These are phyloP conservation scores for Ustilago loliicola DNA, from an alignment of 1,284 basidiomycete species.

Conservation along the genomic window DNA sequence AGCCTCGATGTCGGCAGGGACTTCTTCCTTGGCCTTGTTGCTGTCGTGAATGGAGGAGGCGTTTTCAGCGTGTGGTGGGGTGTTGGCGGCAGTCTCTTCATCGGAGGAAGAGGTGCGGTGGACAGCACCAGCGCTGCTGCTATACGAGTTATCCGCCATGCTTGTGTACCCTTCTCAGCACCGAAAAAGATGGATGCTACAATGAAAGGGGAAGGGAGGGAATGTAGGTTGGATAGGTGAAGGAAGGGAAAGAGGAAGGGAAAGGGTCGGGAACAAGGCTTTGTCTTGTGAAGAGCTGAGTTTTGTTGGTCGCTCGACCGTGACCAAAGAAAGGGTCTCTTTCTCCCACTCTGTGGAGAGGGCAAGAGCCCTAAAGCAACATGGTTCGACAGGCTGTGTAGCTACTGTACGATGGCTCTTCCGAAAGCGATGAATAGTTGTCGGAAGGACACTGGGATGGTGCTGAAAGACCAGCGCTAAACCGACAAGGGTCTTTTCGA, in stretches of 20 bases:
- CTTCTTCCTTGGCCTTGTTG: slow-evolving; percentile 9
- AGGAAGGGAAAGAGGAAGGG: background rate
- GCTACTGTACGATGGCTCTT: background rate
- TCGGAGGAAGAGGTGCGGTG: slow-evolving; percentile 35
- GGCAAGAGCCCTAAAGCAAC: slow-evolving; percentile 3
- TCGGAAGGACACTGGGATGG: background rate
- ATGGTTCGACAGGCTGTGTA: slow-evolving; percentile 2
- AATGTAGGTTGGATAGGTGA: background rate
- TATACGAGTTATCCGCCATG: slow-evolving; percentile 25
- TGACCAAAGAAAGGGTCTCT: background rate
- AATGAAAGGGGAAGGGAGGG: background rate
- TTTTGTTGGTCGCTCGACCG: background rate
- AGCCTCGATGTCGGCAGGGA: slow-evolving; percentile 30
- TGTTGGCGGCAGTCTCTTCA: slow-evolving; percentile 26
- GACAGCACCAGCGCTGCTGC: background rate
- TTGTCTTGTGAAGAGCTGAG: background rate
- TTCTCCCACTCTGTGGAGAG: background rate
- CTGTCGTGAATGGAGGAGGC: slow-evolving; percentile 19
- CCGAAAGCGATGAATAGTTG: background rate
- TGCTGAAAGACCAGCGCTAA: background rate
- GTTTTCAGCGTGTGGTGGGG: slow-evolving; percentile 4
- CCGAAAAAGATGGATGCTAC: slow-evolving; percentile 5
- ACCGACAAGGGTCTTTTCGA: background rate
- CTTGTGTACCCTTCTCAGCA: background rate
- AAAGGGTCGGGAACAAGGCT: background rate